Evolutionary conservation across 2,329 filamentous ascomycete genomes (phyloP).

Genomic region (Helicocarpus griseus): DNA sequence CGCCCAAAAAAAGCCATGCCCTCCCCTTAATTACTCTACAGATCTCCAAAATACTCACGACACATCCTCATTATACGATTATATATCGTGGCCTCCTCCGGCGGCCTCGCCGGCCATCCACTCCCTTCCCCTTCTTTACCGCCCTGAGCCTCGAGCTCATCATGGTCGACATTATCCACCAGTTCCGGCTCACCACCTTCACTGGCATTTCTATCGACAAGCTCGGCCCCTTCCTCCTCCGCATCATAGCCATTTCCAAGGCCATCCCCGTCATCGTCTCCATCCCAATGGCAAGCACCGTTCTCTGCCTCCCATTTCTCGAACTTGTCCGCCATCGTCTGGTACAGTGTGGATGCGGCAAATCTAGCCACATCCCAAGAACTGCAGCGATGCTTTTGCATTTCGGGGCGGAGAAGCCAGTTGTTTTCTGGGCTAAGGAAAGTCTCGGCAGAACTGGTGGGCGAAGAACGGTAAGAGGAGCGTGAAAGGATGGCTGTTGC

Average conservation of each 20-base stretch:
- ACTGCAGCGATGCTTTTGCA: neutral
- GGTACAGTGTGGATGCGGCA: neutral
- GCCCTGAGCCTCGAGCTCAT: neutral
- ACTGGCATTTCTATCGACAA: neutral
- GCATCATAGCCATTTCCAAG: neutral
- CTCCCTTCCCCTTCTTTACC: neutral
- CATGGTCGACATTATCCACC: neutral
- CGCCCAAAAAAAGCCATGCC: too few species aligned
- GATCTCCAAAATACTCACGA: neutral
- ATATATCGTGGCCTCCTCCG: neutral
- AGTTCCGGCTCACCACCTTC: neutral
- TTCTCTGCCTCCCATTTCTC: neutral
- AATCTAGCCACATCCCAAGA: neutral
- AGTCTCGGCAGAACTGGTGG: too few species aligned
- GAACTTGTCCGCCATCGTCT: neutral
- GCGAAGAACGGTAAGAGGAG: neutral
- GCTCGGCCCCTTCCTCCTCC: neutral
- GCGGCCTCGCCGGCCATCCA: neutral
- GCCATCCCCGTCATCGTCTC: neutral
- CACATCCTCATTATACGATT: neutral
- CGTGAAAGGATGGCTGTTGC: neutral
- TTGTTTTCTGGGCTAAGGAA: too few species aligned
- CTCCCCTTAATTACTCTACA: neutral
- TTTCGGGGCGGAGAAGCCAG: neutral
- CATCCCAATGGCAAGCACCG: neutral